phyloP scores from a whole-genome alignment of 208 protist genomes.

The Sergeia podlipaevii region DNA sequence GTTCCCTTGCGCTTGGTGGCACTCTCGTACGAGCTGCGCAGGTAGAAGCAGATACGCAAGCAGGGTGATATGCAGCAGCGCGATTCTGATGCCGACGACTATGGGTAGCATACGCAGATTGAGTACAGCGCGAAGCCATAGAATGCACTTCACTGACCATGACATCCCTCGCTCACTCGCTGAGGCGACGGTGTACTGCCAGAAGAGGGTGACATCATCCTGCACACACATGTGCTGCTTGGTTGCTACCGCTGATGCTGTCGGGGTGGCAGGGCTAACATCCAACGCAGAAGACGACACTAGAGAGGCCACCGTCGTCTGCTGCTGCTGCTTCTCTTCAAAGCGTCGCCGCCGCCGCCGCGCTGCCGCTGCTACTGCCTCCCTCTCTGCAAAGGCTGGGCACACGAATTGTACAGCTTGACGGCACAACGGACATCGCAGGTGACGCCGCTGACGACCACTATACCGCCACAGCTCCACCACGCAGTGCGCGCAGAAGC shows the following conservation, averaged over 20 bases:
- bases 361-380: too few relatives aligned
- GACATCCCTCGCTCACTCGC: too few relatives aligned
- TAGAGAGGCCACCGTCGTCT: too few relatives aligned
- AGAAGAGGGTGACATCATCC: slow-evolving; percentile 21
- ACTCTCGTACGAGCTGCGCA: neutral
- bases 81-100: slow-evolving; percentile 28
- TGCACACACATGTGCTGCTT: neutral
- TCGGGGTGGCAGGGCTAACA: too few relatives aligned
- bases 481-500: slow-evolving; percentile 29
- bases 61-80: slow-evolving; percentile 24
- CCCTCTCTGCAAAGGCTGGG: slow-evolving; percentile 17
- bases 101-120: slow-evolving; percentile 23
- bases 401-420: slow-evolving; percentile 18
- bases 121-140: slow-evolving; percentile 18
- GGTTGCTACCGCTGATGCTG: neutral
- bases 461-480: slow-evolving; percentile 24
- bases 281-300: too few relatives aligned
- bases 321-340: too few relatives aligned
- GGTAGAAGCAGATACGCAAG: slow-evolving; percentile 24
- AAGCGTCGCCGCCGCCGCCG: too few relatives aligned
- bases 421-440: slow-evolving; percentile 31
- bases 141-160: slow-evolving; percentile 19
- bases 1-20: neutral
- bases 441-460: slow-evolving; percentile 11
- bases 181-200: slow-evolving; percentile 26